Conservation (phyloP, 2,329 filamentous ascomycete genomes). For the Fusarium pseudoanthophilum region DNA sequence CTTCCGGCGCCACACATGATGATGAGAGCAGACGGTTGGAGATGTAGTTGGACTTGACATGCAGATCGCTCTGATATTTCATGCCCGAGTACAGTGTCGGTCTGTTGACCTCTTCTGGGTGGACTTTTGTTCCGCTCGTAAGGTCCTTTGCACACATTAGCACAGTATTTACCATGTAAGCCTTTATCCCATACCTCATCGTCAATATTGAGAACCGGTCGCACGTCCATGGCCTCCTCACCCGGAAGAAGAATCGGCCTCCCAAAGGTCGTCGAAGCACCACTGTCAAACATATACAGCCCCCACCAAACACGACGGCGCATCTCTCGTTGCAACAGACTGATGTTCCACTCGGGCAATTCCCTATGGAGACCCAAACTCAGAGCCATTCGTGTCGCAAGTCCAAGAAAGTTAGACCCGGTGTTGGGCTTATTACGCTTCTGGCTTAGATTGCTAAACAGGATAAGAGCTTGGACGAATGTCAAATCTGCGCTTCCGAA, state of each 20-base stretch:
- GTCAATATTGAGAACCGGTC: background rate
- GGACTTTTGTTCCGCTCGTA: background rate
- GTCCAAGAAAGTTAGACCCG: background rate
- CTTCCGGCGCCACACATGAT: background rate
- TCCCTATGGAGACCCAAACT: background rate
- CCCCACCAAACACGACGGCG: background rate
- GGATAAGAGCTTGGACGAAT: background rate
- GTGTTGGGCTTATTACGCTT: background rate
- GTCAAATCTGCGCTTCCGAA: background rate
- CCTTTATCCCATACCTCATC: background rate
- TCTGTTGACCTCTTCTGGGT: background rate
- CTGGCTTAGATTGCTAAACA: background rate
- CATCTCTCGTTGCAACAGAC: background rate
- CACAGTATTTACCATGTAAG: accelerated
- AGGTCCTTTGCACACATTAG: background rate
- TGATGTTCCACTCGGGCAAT: background rate
- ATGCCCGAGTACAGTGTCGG: background rate
- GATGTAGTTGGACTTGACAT: background rate
- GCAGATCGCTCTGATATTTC: background rate
- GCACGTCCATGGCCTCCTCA: background rate
- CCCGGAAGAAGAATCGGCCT: background rate
- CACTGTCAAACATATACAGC: background rate
- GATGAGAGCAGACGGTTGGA: background rate
- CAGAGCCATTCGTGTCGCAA: background rate
- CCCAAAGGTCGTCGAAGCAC: background rate